Percentiles rank a stretch among this genome's conserved stretches.
phyloP scores from a whole-genome alignment of 2,329 filamentous ascomycete species.

The Sporothrix schenckii region DNA sequence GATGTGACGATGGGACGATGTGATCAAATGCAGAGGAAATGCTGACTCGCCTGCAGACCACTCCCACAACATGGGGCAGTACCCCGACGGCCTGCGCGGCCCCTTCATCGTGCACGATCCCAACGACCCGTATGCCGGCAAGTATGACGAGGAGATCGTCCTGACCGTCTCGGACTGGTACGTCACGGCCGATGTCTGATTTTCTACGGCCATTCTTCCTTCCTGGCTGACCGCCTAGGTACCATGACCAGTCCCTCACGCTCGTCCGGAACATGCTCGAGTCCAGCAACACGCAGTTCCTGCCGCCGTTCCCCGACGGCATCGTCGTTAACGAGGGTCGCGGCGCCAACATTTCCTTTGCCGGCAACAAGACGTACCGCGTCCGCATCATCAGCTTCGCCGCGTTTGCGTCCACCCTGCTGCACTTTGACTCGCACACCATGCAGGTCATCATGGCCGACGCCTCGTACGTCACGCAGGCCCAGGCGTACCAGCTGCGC shows the following conservation, averaged over 20 bases:
- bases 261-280: constrained; percentile 48
- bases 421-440: constrained; percentile 50
- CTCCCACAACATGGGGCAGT: constrained; percentile 66
- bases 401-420: constrained; percentile 49
- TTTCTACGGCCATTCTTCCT: too few species aligned
- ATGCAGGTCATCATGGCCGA: constrained; percentile 54
- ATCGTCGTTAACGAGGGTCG: constrained; percentile 51
- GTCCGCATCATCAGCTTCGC: constrained; percentile 53
- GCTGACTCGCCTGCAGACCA: constrained; percentile 50
- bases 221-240: constrained; percentile 42
- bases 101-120: constrained; percentile 64
- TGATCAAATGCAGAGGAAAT: too few species aligned
- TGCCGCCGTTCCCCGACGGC: constrained; percentile 48
- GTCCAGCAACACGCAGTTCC: constrained; percentile 46
- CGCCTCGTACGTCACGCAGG: constrained; percentile 46
- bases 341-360: constrained; percentile 45
- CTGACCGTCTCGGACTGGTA: constrained; percentile 55
- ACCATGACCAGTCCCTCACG: constrained; percentile 46
- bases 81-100: constrained; percentile 68
- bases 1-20: too few species aligned
- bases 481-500: constrained; percentile 46
- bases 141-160: constrained; percentile 62
- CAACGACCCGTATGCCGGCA: constrained; percentile 53
- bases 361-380: constrained; percentile 51
- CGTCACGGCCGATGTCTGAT: background rate